These are phyloP conservation scores for Gnaphalium uliginosum DNA, from an alignment of 129 eudicot species.

Conservation along the genomic window DNA sequence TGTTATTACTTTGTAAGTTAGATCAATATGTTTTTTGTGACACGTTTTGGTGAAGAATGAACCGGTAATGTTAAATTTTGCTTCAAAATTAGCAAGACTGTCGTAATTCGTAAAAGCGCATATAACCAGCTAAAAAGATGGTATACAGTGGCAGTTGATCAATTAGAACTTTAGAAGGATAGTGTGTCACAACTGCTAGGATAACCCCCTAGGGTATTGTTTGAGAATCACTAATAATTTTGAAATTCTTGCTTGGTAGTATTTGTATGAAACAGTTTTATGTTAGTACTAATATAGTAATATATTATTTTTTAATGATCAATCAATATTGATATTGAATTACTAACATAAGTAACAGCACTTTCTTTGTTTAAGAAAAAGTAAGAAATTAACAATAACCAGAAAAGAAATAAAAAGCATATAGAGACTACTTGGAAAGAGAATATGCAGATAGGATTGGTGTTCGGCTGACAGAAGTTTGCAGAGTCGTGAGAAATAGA, in stretches of 20 bases:
- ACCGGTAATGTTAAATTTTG: not conserved
- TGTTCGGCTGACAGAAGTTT: too few relatives aligned
- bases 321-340: too few relatives aligned
- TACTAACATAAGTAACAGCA: too few relatives aligned
- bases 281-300: not conserved
- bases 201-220: not conserved
- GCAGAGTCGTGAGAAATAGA: too few relatives aligned
- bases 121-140: not conserved
- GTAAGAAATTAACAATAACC: too few relatives aligned
- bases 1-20: not conserved
- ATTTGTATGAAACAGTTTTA: not conserved
- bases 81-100: not conserved
- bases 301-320: too few relatives aligned
- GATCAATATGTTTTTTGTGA: not conserved
- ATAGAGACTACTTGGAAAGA: too few relatives aligned
- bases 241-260: not conserved
- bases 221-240: not conserved
- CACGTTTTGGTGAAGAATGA: not conserved
- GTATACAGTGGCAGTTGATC: too few relatives aligned
- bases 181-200: not conserved
- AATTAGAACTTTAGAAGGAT: not conserved
- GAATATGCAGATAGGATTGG: too few relatives aligned
- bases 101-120: not conserved
- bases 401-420: too few relatives aligned
- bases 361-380: too few relatives aligned